phyloP scores from a whole-genome alignment of 1,284 basidiomycete species.

The Malassezia restricta region DNA sequence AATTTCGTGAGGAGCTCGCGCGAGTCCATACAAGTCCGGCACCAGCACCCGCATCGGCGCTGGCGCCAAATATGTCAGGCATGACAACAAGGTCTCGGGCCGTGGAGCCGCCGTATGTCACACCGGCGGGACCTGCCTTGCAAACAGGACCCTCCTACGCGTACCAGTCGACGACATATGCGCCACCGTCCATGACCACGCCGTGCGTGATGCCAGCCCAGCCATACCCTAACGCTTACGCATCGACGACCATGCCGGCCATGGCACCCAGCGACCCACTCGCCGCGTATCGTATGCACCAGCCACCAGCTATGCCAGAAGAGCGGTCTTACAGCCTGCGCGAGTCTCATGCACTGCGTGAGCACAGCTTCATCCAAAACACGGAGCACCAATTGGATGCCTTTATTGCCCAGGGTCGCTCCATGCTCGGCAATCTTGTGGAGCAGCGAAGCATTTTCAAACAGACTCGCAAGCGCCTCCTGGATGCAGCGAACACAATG shows the following conservation, averaged over 20 bases:
- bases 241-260: neutral
- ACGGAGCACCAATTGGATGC: conserved; percentile 41
- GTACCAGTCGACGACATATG: neutral
- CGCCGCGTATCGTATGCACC: conserved; percentile 39
- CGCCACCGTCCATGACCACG: neutral
- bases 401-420: conserved; percentile 42
- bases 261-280: conserved; percentile 20
- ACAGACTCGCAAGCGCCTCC: conserved; percentile 31
- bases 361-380: conserved; percentile 42
- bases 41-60: neutral
- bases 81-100: neutral
- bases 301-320: neutral
- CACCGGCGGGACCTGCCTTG: neutral
- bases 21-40: neutral
- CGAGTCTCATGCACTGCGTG: conserved; percentile 39
- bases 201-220: neutral
- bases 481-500: conserved; percentile 41
- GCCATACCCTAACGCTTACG: neutral
- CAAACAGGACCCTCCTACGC: neutral
- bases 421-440: conserved; percentile 41
- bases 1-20: conserved; percentile 20
- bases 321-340: conserved; percentile 19
- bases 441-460: conserved; percentile 43
- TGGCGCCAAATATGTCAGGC: neutral
- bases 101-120: neutral